Percentiles rank a stretch among this genome's conserved stretches.
These are phyloP conservation scores for Hypoxylon cercidicola DNA, from an alignment of 495 filamentous ascomycete genomes.

Conservation along the genomic window DNA sequence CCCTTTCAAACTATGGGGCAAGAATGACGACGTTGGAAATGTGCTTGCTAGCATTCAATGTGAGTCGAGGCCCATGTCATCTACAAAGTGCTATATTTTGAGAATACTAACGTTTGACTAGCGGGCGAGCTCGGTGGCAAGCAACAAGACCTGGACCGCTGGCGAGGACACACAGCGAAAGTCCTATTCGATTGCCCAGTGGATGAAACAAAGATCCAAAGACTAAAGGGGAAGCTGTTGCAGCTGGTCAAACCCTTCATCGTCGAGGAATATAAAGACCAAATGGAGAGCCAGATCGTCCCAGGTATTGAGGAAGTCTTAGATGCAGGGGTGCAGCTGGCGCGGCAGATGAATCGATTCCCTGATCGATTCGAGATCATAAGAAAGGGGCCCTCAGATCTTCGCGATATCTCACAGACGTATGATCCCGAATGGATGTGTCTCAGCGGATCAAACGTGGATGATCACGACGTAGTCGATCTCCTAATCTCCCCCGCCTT, in stretches of 20 bases:
- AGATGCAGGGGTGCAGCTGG: not conserved
- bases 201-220: not conserved
- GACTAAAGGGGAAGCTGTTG: not conserved
- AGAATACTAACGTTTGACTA: constrained; percentile 3
- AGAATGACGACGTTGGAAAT: constrained; percentile 3
- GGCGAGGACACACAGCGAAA: constrained; percentile 1
- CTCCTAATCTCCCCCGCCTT: constrained; percentile 8
- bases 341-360: not conserved
- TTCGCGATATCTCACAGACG: not conserved
- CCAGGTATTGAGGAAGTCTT: not conserved
- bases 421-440: constrained; percentile 13
- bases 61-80: not conserved
- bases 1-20: constrained; percentile 13
- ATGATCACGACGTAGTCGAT: not conserved
- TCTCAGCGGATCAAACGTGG: not conserved
- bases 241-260: not conserved
- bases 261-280: not conserved
- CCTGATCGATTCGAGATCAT: not conserved
- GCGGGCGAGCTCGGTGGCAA: not conserved
- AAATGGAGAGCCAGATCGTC: not conserved
- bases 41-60: constrained; percentile 1
- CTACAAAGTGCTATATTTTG: not conserved
- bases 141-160: not conserved
- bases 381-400: constrained; percentile 3
- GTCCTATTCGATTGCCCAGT: not conserved